Evolutionary conservation across 108 stramenopile species (phyloP), one percentile per base, ranked within the genome.

Genomic region (Epipyxis sp.): DNA sequence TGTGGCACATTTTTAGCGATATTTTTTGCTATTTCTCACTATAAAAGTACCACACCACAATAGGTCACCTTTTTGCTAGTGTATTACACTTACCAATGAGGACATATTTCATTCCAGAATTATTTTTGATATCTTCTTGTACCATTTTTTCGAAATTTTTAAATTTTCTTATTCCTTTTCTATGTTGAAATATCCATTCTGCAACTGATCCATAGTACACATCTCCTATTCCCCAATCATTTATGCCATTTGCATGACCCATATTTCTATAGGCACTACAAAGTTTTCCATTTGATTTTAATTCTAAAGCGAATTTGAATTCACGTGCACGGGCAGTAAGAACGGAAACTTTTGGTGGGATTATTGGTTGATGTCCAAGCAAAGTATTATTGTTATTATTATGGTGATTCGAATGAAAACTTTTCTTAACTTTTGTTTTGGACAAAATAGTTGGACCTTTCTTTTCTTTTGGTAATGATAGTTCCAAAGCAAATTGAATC

Each of bases 161-260:
- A 76, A 93, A 92, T 77, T 96, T 95, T 1, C 93, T 83, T 45
- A 88, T 67, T 40, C 95, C 94, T 83, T 97, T 97, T 6, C 88
- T 85, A 80, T 89, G 76, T 78, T 95, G 93, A 39, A 91, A 83
- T 0, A 97, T 85, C 95, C 95, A 97, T 81, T 97, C 95, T 29
- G 93, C 91, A 0, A 95, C 93, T 78, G 91, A 91, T 32, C 95
- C 95, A 79, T 97, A 97, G 34, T 95, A 81, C 2, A 97, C 94
- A 1, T 93, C 93, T 1, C 94, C 95, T 1, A 95, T 57, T 43
- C 95, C 95, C 95, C 95, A 97, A 34, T 82, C 85, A 59, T 80
- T 59, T 2, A 92, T 69, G 0, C 91, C 92, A 13, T 83, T 81
- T 41, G 72, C 62, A 86, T 91, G 86, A 0, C 94, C 95, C 1